A percentile compares a stretch with the other conserved stretches of the same genome.
Conservation (phyloP, 371 early-diverging fungal genomes). For the Actinomucor elegans region DNA sequence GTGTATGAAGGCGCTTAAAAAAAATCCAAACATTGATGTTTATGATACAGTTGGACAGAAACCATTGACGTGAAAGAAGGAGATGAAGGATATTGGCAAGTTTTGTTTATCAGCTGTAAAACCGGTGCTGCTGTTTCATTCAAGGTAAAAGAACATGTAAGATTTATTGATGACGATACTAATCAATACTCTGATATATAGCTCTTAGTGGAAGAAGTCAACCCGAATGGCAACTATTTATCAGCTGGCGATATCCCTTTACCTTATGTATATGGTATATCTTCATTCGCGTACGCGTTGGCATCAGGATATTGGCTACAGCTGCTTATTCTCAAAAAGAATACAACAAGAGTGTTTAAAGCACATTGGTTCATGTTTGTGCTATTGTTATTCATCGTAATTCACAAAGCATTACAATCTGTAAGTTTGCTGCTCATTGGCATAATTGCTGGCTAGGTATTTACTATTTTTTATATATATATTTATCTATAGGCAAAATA, state of each 20-base stretch:
- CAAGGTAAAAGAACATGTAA: slow-evolving; percentile 20
- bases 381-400: slow-evolving; percentile 43
- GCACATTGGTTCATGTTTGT: slow-evolving; percentile 58
- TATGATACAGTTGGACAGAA: slow-evolving; percentile 40
- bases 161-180: not conserved
- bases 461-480: too few relatives aligned
- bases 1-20: too few relatives aligned
- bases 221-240: slow-evolving; percentile 50
- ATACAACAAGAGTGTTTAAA: slow-evolving; percentile 38
- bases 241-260: slow-evolving; percentile 60
- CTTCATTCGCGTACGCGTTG: slow-evolving; percentile 35
- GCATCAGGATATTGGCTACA: slow-evolving; percentile 37
- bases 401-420: slow-evolving; percentile 56
- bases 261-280: slow-evolving; percentile 44
- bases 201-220: slow-evolving; percentile 46
- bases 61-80: slow-evolving; percentile 22
- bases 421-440: slow-evolving; percentile 29
- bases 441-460: too few relatives aligned
- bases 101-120: slow-evolving; percentile 50
- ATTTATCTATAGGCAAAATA: slow-evolving; percentile 44
- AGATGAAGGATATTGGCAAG: slow-evolving; percentile 52
- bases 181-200: slow-evolving; percentile 5
- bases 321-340: slow-evolving; percentile 37
- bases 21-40: too few relatives aligned
- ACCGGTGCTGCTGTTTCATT: slow-evolving; percentile 31